phyloP scores from a whole-genome alignment of 1,284 basidiomycete genomes.

The Neonothopanus nambi region DNA sequence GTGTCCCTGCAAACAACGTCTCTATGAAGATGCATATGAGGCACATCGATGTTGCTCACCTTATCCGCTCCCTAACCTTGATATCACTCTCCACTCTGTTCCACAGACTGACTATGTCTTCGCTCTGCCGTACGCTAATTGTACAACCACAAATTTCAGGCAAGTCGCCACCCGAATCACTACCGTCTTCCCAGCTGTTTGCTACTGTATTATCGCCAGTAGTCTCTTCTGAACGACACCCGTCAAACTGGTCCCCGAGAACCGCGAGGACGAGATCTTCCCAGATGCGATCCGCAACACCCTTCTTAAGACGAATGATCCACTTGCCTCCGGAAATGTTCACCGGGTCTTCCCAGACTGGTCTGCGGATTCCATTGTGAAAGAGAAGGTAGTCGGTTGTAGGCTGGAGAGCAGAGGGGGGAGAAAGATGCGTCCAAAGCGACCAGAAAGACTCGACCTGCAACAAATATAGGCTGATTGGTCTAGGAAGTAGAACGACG shows the following conservation, averaged over 20 bases:
- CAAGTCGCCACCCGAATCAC: conserved; percentile 46
- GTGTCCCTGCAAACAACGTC: conserved; percentile 52
- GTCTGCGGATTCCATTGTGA: conserved; percentile 76
- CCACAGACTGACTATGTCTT: conserved; percentile 83
- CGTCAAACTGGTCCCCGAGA: conserved; percentile 78
- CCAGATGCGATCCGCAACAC: conserved; percentile 80
- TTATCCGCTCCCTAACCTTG: conserved; percentile 70
- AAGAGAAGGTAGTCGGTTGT: conserved; percentile 88
- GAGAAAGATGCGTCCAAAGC: conserved; percentile 76
- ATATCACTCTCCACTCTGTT: conserved; percentile 69
- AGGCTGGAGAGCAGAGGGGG: conserved; percentile 70
- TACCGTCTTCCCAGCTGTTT: conserved; percentile 36
- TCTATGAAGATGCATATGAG: background rate
- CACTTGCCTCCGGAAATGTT: conserved; percentile 90
- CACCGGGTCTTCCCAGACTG: conserved; percentile 89
- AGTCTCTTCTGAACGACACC: conserved; percentile 44
- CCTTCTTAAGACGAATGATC: conserved; percentile 85
- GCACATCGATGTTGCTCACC: conserved; percentile 44
- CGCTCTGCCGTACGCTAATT: conserved; percentile 79
- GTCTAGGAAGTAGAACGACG: background rate
- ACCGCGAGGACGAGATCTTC: conserved; percentile 79
- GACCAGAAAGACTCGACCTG: conserved; percentile 86
- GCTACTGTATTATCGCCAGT: conserved; percentile 23
- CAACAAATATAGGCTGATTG: conserved; percentile 6
- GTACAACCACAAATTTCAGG: conserved; percentile 85